Evolutionary conservation across 495 filamentous ascomycete species (phyloP).

Genomic region (Astrothelium macrocarpum): DNA sequence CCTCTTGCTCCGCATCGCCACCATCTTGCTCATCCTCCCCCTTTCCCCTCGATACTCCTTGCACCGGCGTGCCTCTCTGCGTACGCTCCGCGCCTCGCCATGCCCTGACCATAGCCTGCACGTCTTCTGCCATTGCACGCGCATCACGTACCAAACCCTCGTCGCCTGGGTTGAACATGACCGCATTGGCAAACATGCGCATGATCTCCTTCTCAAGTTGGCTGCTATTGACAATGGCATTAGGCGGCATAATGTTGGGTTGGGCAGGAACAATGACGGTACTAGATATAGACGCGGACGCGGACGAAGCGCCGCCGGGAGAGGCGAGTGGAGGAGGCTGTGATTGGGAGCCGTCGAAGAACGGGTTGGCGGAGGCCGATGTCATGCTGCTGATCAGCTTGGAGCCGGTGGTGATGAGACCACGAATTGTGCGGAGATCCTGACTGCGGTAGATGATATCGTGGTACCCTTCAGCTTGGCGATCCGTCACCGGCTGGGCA

Average conservation of each 20-base stretch:
- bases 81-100: slow-evolving; percentile 50
- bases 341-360: no score
- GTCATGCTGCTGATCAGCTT: slow-evolving; percentile 56
- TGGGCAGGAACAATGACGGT: slow-evolving; percentile 57
- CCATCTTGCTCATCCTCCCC: not conserved
- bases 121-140: slow-evolving; percentile 70
- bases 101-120: slow-evolving; percentile 51
- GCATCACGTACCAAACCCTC: slow-evolving; percentile 76
- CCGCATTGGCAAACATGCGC: slow-evolving; percentile 92
- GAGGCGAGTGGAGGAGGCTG: slow-evolving; percentile 29
- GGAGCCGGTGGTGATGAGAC: slow-evolving; percentile 69
- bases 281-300: slow-evolving; percentile 38
- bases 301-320: slow-evolving; percentile 39
- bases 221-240: slow-evolving; percentile 84
- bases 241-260: slow-evolving; percentile 71
- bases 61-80: not conserved
- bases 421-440: slow-evolving; percentile 79
- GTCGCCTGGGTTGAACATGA: slow-evolving; percentile 93
- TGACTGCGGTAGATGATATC: slow-evolving; percentile 79
- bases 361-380: slow-evolving; percentile 33
- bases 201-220: slow-evolving; percentile 94
- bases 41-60: not conserved
- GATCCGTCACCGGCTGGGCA: slow-evolving; percentile 68
- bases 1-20: not conserved
- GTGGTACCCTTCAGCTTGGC: slow-evolving; percentile 78